Evolutionary conservation across 2,329 filamentous ascomycete genomes (phyloP).

Genomic region (Lasiodiplodia sp.): DNA sequence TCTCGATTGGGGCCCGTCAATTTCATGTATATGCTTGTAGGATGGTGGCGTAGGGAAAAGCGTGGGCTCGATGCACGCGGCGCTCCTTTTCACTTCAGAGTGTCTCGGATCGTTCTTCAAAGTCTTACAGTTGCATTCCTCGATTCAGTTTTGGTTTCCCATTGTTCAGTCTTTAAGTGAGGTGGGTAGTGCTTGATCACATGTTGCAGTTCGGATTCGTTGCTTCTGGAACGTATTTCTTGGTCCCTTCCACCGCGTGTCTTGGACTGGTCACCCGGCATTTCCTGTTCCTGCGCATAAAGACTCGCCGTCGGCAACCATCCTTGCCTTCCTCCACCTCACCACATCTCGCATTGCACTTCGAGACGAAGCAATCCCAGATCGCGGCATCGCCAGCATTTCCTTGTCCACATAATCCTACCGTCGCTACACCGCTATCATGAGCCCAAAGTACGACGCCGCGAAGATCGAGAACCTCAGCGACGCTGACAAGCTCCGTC

Average conservation of each 20-base stretch:
- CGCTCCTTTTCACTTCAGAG: background rate
- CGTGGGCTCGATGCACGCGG: background rate
- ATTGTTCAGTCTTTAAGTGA: background rate
- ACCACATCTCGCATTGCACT: background rate
- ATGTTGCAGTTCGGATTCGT: background rate
- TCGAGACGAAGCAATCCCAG: too few relatives aligned
- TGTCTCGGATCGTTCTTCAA: background rate
- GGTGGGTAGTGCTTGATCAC: background rate
- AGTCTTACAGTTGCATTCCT: background rate
- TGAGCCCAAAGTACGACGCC: background rate
- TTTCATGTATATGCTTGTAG: background rate
- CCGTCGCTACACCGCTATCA: background rate
- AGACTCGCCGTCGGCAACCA: background rate
- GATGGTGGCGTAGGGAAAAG: background rate
- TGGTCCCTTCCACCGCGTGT: background rate
- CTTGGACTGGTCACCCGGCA: background rate
- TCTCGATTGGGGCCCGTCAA: background rate
- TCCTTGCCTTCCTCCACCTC: background rate
- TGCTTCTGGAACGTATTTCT: constrained; percentile 1
- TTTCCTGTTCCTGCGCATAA: background rate
- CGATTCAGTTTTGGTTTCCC: background rate
- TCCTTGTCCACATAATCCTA: background rate
- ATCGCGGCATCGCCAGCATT: background rate
- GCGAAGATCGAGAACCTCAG: background rate
- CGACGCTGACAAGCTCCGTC: constrained; percentile 20